Conservation (phyloP, 1,284 basidiomycete species). For the Ganoderma lingzhi region DNA sequence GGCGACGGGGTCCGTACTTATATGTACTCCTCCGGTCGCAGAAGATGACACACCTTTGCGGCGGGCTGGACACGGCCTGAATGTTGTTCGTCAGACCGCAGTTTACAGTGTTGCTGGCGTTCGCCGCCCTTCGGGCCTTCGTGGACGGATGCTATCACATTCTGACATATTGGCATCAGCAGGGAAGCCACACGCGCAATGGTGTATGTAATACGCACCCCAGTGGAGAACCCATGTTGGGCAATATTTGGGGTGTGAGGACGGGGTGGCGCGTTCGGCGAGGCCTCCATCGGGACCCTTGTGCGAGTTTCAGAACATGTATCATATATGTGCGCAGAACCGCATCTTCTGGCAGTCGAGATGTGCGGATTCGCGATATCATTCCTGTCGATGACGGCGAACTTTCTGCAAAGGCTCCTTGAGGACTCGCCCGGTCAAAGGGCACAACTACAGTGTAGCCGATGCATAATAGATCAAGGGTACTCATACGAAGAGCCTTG, state of each 20-base stretch:
- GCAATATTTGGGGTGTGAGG: background rate
- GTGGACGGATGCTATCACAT: background rate
- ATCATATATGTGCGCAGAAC: background rate
- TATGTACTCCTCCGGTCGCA: background rate
- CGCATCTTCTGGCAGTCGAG: background rate
- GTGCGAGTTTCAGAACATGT: background rate
- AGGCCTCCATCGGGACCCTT: background rate
- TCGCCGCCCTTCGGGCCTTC: background rate
- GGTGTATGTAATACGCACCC: background rate
- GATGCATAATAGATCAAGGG: background rate
- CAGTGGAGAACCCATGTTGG: background rate
- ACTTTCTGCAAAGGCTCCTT: background rate
- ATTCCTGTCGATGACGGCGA: background rate
- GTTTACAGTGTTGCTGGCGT: background rate
- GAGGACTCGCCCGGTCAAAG: background rate
- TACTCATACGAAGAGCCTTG: background rate
- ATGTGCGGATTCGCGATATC: background rate
- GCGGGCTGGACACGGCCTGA: background rate
- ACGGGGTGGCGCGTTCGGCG: background rate
- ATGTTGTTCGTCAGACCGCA: conserved; percentile 3
- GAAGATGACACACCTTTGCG: background rate
- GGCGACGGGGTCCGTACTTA: background rate
- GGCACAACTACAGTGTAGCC: background rate
- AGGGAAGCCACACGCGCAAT: background rate
- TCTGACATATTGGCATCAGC: background rate